A percentile compares a stretch with the other conserved stretches of the same genome.
Conservation (phyloP, 306 rosid species). For the Canavalia gladiata region DNA sequence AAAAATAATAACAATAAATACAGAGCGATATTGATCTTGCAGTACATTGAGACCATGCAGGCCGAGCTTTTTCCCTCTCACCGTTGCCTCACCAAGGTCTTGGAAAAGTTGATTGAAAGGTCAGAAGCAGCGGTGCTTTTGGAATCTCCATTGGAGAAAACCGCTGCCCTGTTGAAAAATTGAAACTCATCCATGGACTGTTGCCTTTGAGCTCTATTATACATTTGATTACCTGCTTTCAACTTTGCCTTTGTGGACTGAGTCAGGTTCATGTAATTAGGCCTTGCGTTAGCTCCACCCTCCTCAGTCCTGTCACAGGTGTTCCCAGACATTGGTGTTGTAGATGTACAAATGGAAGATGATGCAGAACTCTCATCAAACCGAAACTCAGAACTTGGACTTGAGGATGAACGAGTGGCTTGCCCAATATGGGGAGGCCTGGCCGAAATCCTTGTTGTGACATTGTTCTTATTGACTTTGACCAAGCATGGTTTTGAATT, state of each 20-base stretch:
- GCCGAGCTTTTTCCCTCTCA: slow-evolving; percentile 39
- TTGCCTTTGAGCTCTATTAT: slow-evolving; percentile 82
- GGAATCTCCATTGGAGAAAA: slow-evolving; percentile 76
- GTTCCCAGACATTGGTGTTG: slow-evolving; percentile 83
- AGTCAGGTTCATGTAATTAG: slow-evolving; percentile 89
- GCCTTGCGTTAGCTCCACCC: slow-evolving; percentile 61
- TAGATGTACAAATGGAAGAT: slow-evolving; percentile 87
- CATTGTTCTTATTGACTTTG: slow-evolving; percentile 83
- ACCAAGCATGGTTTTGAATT: slow-evolving; percentile 62
- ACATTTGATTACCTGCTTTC: slow-evolving; percentile 48
- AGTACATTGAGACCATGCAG: slow-evolving; percentile 11
- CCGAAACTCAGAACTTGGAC: slow-evolving; percentile 92
- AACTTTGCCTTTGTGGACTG: slow-evolving; percentile 87
- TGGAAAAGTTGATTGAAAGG: slow-evolving; percentile 69
- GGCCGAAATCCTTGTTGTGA: slow-evolving; percentile 86
- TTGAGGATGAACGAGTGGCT: slow-evolving; percentile 81
- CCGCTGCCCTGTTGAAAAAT: slow-evolving; percentile 69
- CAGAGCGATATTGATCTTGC: slow-evolving; percentile 42
- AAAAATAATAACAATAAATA: slow-evolving; percentile 24
- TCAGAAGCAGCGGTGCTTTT: slow-evolving; percentile 85
- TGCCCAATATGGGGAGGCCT: slow-evolving; percentile 76
- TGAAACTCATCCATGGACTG: slow-evolving; percentile 98
- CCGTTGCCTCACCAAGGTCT: slow-evolving; percentile 59
- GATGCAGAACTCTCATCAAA: slow-evolving; percentile 93
- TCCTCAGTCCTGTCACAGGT: slow-evolving; percentile 83